phyloP scores from a whole-genome alignment of 768 basidiomycete genomes.

The Tubosaeta sp. region DNA sequence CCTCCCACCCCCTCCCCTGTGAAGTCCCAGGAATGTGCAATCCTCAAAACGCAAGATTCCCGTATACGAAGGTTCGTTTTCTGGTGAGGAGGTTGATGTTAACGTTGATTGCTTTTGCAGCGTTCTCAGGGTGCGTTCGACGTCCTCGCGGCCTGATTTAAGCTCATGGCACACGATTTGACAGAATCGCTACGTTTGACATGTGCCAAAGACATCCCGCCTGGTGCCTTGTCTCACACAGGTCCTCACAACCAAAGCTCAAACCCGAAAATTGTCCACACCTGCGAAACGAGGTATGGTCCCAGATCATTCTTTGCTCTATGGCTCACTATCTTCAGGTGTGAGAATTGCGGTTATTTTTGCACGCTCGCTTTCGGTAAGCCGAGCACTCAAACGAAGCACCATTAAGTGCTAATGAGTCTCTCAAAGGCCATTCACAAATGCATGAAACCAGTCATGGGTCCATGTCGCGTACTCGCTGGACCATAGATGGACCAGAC shows the following conservation, averaged over 20 bases:
- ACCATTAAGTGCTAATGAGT: constrained; percentile 14
- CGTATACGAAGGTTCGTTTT: constrained; percentile 55
- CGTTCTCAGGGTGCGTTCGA: constrained; percentile 37
- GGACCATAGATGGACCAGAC: constrained; percentile 53
- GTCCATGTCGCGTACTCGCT: constrained; percentile 55
- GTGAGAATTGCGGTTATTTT: constrained; percentile 53
- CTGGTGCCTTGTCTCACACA: constrained; percentile 39
- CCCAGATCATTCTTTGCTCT: too few species aligned
- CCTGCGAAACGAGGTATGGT: constrained; percentile 51
- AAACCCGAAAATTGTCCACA: constrained; percentile 47
- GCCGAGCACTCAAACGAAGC: not conserved
- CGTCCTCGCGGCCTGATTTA: too few species aligned
- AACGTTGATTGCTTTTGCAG: not conserved
- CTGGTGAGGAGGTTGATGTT: not conserved
- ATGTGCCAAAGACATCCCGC: constrained; percentile 44
- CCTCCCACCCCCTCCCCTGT: too few species aligned
- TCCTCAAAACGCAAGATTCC: constrained; percentile 59
- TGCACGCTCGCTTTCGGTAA: constrained; percentile 54
- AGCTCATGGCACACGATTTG: not conserved
- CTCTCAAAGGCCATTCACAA: too few species aligned
- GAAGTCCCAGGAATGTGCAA: constrained; percentile 48
- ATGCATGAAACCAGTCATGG: constrained; percentile 35
- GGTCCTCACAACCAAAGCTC: constrained; percentile 48
- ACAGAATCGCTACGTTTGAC: constrained; percentile 48
- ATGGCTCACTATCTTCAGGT: constrained; percentile 29